Base-by-base conservation (phyloP, 768 basidiomycete genomes). In the Calocera viscosa region DNA sequence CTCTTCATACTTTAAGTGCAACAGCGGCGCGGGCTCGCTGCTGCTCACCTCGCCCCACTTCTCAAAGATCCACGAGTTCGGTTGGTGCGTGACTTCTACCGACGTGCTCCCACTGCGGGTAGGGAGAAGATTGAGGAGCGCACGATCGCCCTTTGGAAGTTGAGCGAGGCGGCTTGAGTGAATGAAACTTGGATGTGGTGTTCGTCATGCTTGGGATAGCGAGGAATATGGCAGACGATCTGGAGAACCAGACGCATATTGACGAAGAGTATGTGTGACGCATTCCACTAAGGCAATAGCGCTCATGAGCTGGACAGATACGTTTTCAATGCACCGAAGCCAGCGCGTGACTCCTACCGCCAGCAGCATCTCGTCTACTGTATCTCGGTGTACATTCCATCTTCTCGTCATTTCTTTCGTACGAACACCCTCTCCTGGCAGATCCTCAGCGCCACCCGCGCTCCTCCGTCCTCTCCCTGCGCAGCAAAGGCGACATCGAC, bases 161-260 rank as follows among this genome's bases (percentile, higher is more conserved):
- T 87, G 7, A 80, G 80, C 8, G 78, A 80, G 60, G 77, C 81
- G 79, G 3, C 70, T 89, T 69, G 78, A 79, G 49, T n/a, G 78
- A 81, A 0, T 82, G 79, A 8, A 82, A 81, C 47, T 90, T 86
- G 85, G 88, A 90, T 74, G 84, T 87, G 22, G 85, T 92, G 0
- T 87, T 85, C 72, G 83, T 92, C 68, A 80, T 87, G 1, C 75
- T 91, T 10, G 90, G 89, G 8, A 91, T 89, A n/a, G 85, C 84
- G 14, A 79, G 76, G 28, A 82, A 80, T 16, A 67, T 34, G 17
- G 89, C 88, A 0, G 88, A 88, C 1, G 82, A 85, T 69, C 82
- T 81, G 0, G 83, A 80, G 38, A 81, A 81, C 11, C 91, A 89
- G 69, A 85, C 86, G 72, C 87, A 83, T 77, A 89, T 91, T 67